Evolutionary conservation across 768 basidiomycete species (phyloP).

Genomic region (Serendipita sp.): DNA sequence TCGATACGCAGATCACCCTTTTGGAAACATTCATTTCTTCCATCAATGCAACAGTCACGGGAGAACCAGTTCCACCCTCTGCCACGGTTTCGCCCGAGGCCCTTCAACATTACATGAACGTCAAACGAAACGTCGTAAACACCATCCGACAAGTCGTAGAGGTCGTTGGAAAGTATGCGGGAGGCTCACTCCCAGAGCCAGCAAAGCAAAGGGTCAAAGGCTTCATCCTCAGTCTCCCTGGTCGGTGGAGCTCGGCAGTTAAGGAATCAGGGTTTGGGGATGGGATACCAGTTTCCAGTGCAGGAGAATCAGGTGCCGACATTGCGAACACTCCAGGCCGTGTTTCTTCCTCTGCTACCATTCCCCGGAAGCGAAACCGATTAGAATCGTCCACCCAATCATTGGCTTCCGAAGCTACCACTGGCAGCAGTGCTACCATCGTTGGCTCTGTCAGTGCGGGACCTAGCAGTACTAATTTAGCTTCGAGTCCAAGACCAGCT

Average conservation of each 20-base stretch:
- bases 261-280: constrained; percentile 16
- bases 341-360: background rate
- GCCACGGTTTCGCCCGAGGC: constrained; percentile 10
- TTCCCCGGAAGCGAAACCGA: constrained; percentile 2
- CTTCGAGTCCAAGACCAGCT: background rate
- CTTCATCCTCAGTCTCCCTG: constrained; percentile 67
- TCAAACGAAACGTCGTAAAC: constrained; percentile 70
- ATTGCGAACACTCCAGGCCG: constrained; percentile 1
- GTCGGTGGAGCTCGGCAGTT: constrained; percentile 48
- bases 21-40: constrained; percentile 71
- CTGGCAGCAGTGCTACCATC: constrained; percentile 6
- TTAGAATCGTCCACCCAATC: background rate
- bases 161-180: constrained; percentile 65
- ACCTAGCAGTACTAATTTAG: background rate
- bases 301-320: constrained; percentile 6
- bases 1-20: constrained; percentile 73
- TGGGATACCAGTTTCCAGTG: background rate
- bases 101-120: constrained; percentile 28
- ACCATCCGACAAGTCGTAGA: constrained; percentile 83
- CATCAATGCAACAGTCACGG: constrained; percentile 12
- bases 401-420: background rate
- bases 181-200: constrained; percentile 72
- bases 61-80: constrained; percentile 12
- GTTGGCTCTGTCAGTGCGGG: background rate
- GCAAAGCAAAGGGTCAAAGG: constrained; percentile 56